These are phyloP conservation scores for Fusarium austroafricanum DNA, from an alignment of 2,329 filamentous ascomycete species.

Conservation along the genomic window DNA sequence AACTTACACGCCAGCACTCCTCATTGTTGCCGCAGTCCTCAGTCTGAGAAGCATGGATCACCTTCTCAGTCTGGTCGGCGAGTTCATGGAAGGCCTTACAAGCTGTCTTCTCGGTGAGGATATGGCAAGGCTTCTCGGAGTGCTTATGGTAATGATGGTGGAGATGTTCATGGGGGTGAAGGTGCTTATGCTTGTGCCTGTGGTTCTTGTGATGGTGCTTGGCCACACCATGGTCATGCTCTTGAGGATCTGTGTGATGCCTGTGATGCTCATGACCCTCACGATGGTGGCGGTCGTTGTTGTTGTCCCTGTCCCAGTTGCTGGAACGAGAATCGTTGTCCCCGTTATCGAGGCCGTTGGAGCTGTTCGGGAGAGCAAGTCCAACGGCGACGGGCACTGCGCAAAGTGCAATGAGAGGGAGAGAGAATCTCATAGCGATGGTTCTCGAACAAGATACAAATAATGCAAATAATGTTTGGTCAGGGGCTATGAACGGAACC, in stretches of 20 bases:
- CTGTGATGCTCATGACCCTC: not conserved
- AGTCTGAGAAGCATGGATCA: conserved; percentile 37
- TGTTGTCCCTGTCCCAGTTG: not conserved
- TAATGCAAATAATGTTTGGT: conserved; percentile 2
- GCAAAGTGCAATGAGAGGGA: conserved; percentile 40
- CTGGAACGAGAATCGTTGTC: not conserved
- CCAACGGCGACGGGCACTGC: conserved; percentile 30
- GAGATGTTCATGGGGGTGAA: conserved; percentile 28
- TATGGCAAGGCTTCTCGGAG: conserved; percentile 27
- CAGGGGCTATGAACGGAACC: not conserved
- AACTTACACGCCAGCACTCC: conserved; percentile 43
- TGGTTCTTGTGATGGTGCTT: conserved; percentile 28
- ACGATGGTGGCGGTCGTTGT: not conserved
- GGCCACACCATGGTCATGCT: conserved; percentile 21
- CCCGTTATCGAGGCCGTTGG: not conserved
- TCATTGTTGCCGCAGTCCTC: conserved; percentile 31
- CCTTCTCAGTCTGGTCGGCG: conserved; percentile 40
- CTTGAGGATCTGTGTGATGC: conserved; percentile 6
- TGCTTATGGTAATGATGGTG: conserved; percentile 32
- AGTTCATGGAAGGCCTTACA: conserved; percentile 43
- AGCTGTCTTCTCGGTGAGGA: conserved; percentile 38
- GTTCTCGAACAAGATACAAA: not conserved
- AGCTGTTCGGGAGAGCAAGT: not conserved
- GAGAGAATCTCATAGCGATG: conserved; percentile 40
- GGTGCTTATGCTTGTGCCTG: conserved; percentile 23